Percentiles rank a stretch among this genome's conserved stretches.
These are phyloP conservation scores for Boeremia exigua DNA, from an alignment of 2,329 filamentous ascomycete genomes.

Conservation along the genomic window DNA sequence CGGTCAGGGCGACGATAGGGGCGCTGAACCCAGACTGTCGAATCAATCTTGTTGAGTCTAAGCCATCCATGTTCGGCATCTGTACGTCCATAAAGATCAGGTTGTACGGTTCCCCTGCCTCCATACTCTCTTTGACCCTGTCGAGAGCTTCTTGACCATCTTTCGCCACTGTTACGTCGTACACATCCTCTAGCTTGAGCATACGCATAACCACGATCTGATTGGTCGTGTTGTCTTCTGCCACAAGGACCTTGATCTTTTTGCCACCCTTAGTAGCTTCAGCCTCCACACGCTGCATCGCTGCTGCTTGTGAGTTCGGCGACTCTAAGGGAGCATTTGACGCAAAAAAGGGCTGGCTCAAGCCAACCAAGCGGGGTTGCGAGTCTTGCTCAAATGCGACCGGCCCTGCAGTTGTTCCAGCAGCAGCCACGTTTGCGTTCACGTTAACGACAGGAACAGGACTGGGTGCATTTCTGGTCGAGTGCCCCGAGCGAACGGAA, in stretches of 20 bases:
- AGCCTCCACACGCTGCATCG: constrained; percentile 69
- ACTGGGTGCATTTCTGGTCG: constrained; percentile 31
- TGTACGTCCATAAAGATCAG: constrained; percentile 95
- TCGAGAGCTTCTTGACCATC: constrained; percentile 80
- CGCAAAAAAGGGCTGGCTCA: constrained; percentile 83
- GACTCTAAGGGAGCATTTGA: constrained; percentile 55
- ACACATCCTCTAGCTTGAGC: constrained; percentile 78
- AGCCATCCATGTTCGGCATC: constrained; percentile 91
- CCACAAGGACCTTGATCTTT: constrained; percentile 82
- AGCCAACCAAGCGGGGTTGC: constrained; percentile 79
- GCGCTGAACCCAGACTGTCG: constrained; percentile 84
- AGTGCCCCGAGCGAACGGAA: constrained; percentile 42
- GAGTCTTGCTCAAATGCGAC: constrained; percentile 63
- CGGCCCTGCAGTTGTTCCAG: constrained; percentile 28
- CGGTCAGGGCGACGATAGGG: constrained; percentile 89
- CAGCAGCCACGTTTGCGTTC: constrained; percentile 16
- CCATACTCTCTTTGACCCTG: constrained; percentile 82
- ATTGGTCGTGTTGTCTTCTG: constrained; percentile 72
- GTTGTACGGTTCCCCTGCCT: constrained; percentile 74
- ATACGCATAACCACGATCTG: constrained; percentile 62
- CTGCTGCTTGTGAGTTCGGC: constrained; percentile 67
- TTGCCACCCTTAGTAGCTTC: constrained; percentile 61
- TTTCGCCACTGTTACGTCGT: constrained; percentile 86
- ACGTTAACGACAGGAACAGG: constrained; percentile 25
- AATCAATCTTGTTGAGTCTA: constrained; percentile 85